Base-by-base conservation (phyloP, 805 yeast genomes). In the Saccharomycopsis sp. region DNA sequence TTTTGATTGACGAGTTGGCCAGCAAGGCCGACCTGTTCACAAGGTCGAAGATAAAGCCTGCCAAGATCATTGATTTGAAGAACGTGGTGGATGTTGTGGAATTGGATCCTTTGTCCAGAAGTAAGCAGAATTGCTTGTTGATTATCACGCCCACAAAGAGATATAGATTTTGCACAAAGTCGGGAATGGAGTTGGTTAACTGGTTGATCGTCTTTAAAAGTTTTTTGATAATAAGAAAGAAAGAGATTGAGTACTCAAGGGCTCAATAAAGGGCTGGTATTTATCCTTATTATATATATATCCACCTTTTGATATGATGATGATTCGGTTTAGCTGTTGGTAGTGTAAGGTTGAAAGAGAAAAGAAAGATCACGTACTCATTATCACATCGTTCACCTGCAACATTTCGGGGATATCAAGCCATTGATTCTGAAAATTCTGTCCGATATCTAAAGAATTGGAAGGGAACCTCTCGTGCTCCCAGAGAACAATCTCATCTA, bases 131-230 rank as follows among this genome's bases (percentile, higher is more conserved):
- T 60, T 71, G 77, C 48, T 52, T 73, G 50, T 54, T 69, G 41
- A 55, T 73, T 13, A 68, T 73, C 29, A 67, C 75, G 0, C 67
- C 69, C 2, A 51, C 53, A 34, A 71, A 70, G 48, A 53, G 73
- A 36, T 48, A 68, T 12, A 49, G 72, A 22, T 61, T 73, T 41
- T 61, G 74, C 48, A 68, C 69, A 1, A 56, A 54, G 15, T 52
- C 55, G 15, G 77, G 70, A 48, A 69, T 64, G 10, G 74, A 69
- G 18, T 53, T 71, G 50, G 59, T 67, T 1, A 58, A 59, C 42
- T 72, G 77, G 77, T 54, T 73, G 16, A 71, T 68, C 2, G 59
- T 70, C 4, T 49, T 71, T 39, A 71, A 68, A 42, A 56, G 52
- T n/a, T 54, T 47, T 27, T 54, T 48, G 16, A 50, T 48, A 46